Evolutionary conservation across 2,329 filamentous ascomycete genomes (phyloP).

Genomic region (Geosmithia putterillii): DNA sequence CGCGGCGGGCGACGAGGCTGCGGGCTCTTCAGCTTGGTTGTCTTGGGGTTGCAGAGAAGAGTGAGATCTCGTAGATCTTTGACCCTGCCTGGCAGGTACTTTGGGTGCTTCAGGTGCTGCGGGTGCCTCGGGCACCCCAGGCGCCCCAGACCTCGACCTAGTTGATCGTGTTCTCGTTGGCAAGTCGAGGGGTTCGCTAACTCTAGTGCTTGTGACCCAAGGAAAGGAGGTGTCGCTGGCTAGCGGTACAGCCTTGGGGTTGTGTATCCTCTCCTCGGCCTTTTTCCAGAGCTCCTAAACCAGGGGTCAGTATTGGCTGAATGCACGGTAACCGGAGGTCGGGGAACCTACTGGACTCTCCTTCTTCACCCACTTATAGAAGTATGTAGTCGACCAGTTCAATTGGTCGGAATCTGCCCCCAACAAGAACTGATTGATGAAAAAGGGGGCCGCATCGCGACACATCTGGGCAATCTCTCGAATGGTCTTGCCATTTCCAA

Average conservation of each 20-base stretch:
- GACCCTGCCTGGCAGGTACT: not conserved
- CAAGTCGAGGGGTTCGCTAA: not conserved
- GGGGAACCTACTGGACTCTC: slow-evolving; percentile 23
- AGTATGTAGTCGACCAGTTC: slow-evolving; percentile 31
- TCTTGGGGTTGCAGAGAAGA: slow-evolving; percentile 4
- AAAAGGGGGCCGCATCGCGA: slow-evolving; percentile 34
- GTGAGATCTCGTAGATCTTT: slow-evolving; percentile 8
- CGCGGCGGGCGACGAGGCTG: no score
- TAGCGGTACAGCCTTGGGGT: slow-evolving; percentile 4
- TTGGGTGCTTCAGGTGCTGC: not conserved
- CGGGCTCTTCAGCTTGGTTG: not conserved
- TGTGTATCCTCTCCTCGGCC: slow-evolving; percentile 8
- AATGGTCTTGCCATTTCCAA: slow-evolving; percentile 39
- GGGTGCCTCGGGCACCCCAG: not conserved
- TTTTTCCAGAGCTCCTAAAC: slow-evolving; percentile 13
- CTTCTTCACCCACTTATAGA: slow-evolving; percentile 34
- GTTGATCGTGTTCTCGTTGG: not conserved
- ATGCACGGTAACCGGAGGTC: not conserved
- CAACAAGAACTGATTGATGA: slow-evolving; percentile 35
- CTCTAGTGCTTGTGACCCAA: not conserved
- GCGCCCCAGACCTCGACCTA: not conserved
- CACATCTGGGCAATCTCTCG: slow-evolving; percentile 35
- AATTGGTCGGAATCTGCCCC: slow-evolving; percentile 16
- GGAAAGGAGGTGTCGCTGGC: no score
- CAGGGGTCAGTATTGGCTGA: not conserved